Conservation (phyloP, 2,329 filamentous ascomycete genomes). For the Coniochaeta prunicola region DNA sequence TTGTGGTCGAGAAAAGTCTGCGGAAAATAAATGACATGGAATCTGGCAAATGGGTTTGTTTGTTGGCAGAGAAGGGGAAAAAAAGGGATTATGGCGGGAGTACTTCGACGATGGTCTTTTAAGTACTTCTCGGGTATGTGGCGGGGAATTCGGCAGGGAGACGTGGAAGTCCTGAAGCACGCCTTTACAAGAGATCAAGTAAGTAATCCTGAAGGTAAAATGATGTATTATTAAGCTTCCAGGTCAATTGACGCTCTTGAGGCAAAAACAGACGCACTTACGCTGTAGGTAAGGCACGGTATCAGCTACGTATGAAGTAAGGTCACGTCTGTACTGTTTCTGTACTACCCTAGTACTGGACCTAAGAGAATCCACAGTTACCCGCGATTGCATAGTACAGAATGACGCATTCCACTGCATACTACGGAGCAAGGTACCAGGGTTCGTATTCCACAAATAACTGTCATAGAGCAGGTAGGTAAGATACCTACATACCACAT, state of each 20-base stretch:
- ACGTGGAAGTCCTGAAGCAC: neutral
- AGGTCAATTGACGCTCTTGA: too few species aligned
- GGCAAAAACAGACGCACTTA: too few species aligned
- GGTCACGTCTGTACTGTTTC: neutral
- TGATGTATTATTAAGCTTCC: neutral
- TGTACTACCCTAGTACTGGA: neutral
- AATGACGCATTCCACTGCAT: neutral
- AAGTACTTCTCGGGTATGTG: too few species aligned
- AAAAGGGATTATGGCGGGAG: conserved; percentile 5
- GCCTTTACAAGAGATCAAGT: neutral
- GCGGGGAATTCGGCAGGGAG: neutral
- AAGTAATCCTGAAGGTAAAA: too few species aligned
- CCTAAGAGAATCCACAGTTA: neutral
- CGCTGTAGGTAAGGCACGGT: too few species aligned
- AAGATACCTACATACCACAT: too few species aligned
- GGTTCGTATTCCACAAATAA: too few species aligned
- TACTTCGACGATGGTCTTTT: neutral
- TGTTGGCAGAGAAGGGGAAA: conserved; percentile 8
- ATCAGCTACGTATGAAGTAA: too few species aligned
- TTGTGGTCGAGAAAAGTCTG: conserved; percentile 59
- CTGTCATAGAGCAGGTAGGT: too few species aligned
- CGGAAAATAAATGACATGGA: conserved; percentile 58
- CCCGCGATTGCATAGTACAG: neutral
- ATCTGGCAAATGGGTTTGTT: conserved; percentile 10
- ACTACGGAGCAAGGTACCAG: too few species aligned